Evolutionary conservation across 1,139 yeast species (phyloP), one percentile per base, ranked within the genome.

Genomic region (Maudiozyma humilis): DNA sequence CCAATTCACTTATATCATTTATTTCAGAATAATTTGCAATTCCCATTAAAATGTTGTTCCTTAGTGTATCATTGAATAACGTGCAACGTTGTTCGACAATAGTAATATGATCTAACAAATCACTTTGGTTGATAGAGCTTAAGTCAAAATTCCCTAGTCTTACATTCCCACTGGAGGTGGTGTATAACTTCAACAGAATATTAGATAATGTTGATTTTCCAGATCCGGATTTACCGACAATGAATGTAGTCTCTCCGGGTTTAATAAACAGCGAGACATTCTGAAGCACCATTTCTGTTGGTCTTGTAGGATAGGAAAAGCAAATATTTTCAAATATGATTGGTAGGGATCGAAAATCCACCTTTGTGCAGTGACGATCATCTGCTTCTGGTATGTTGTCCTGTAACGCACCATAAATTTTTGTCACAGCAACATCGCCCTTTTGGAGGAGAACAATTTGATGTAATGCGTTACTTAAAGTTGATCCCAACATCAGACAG

Each of bases 151-250:
- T 82, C 57, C 80, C 89, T 16, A 88, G 62, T 5, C 59, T 59
- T 2, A 89, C 73, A 1, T 55, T 47, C 0, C 91, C 89, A 0
- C 60, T 47, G 4, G 60, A 52, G 1, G 71, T 66, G 0, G 60
- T 50, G 52, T 88, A 87, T 34, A 85, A 70, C 27, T 75, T 75
- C 47, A 82, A 60, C 2, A 91, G 55, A 3, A 91, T 61, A 38
- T 74, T 75, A 0, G 83, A 76, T 10, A 91, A 51, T 0, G 97
- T 84, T 0, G 96, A 87, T 60, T 91, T 91, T 0, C 98, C 98
- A 0, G 91, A 79, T 0, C 98, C 98, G 0, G 96, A 87, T 48
- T 73, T 71, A 0, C 98, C 98, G 40, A 91, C 74, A 1, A 91
- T 62, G 54, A 76, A 89, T 2, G 80, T 78, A 16, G 76, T 59